phyloP scores from a whole-genome alignment of 305 asterid species.

The Fraxinus platypoda region DNA sequence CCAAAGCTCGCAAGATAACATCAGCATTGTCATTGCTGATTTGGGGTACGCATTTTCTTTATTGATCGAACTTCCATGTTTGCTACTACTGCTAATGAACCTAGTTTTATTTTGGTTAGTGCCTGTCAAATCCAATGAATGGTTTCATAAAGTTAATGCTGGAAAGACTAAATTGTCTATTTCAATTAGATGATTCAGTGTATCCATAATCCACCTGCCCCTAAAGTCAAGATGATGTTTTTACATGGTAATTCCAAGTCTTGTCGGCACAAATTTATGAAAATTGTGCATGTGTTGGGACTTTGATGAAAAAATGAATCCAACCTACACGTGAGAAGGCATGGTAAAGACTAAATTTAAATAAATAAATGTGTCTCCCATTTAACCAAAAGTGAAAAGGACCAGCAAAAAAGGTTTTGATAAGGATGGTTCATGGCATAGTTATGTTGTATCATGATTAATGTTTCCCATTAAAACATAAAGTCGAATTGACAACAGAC shows the following conservation, averaged over 20 bases:
- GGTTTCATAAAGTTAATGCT: constrained; percentile 6
- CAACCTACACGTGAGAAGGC: not conserved
- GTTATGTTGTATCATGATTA: constrained; percentile 18
- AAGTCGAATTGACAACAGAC: constrained; percentile 1
- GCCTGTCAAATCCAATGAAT: constrained; percentile 1
- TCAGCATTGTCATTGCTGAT: constrained; percentile 54
- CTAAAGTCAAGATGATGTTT: constrained; percentile 2
- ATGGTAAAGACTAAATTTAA: not conserved
- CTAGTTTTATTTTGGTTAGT: not conserved
- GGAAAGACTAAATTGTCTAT: constrained; percentile 5
- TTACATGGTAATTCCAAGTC: constrained; percentile 1
- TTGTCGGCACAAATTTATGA: not conserved
- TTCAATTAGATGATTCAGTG: not conserved
- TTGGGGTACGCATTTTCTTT: constrained; percentile 50
- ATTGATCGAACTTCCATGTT: not conserved
- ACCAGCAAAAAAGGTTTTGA: constrained; percentile 22
- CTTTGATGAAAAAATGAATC: constrained; percentile 6
- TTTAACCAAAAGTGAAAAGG: not conserved
- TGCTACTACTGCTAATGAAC: constrained; percentile 4
- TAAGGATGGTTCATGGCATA: constrained; percentile 21
- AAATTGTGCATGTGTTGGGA: not conserved
- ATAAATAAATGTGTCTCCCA: not conserved
- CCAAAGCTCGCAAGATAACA: constrained; percentile 46
- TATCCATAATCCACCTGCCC: constrained; percentile 1
- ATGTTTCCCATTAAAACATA: constrained; percentile 16